A percentile compares a stretch with the other conserved stretches of the same genome.
These are phyloP conservation scores for Begonia peltatifolia DNA, from an alignment of 306 rosid species.

Conservation along the genomic window DNA sequence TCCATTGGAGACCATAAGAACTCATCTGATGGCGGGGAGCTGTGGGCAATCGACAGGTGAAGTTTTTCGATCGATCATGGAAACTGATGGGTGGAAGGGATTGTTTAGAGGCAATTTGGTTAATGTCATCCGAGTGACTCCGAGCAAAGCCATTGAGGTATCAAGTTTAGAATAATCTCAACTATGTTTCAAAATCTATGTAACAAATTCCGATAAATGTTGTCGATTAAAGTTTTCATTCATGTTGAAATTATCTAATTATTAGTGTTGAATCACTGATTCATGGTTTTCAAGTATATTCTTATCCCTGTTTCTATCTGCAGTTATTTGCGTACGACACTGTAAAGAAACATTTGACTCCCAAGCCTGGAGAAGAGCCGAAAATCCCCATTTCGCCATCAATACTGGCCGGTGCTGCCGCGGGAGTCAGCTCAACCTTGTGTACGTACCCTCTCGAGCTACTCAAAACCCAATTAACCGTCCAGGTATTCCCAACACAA, in stretches of 20 bases:
- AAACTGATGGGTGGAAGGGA: slow-evolving; percentile 52
- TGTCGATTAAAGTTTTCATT: no score
- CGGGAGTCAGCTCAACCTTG: slow-evolving; percentile 69
- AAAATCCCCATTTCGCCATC: slow-evolving; percentile 41
- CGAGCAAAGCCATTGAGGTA: slow-evolving; percentile 62
- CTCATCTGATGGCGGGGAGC: slow-evolving; percentile 53
- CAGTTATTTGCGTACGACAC: slow-evolving; percentile 67
- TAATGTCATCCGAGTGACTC: slow-evolving; percentile 45
- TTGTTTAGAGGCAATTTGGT: slow-evolving; percentile 43
- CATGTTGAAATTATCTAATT: no score
- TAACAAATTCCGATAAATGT: no score
- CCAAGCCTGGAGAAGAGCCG: slow-evolving; percentile 33
- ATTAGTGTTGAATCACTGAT: no score
- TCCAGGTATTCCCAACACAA: slow-evolving; percentile 27
- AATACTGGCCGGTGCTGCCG: slow-evolving; percentile 57
- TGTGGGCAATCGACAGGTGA: slow-evolving; percentile 36
- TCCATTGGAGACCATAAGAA: slow-evolving; percentile 49
- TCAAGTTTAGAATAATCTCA: slow-evolving; percentile 1
- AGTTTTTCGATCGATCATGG: slow-evolving; percentile 40
- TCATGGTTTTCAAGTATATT: no score
- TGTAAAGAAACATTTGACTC: slow-evolving; percentile 37
- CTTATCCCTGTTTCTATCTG: not conserved
- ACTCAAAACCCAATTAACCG: slow-evolving; percentile 53
- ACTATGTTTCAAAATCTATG: no score
- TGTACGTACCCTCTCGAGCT: slow-evolving; percentile 69